phyloP scores from a whole-genome alignment of 805 yeast genomes.

The Candida xiaguanensis region DNA sequence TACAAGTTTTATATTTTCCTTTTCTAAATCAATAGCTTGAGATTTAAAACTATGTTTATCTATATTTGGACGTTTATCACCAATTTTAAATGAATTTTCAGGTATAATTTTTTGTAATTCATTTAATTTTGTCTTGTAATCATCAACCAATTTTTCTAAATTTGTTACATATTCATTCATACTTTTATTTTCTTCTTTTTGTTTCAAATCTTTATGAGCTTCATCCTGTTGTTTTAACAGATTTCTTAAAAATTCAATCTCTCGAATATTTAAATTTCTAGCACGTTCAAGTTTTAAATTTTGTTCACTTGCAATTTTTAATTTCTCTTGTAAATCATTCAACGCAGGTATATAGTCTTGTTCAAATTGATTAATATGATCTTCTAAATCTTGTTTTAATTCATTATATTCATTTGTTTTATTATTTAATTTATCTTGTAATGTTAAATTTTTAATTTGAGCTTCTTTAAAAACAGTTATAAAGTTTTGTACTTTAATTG shows the following conservation, averaged over 20 bases:
- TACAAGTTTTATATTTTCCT: slow-evolving; percentile 37
- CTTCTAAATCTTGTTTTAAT: slow-evolving; percentile 14
- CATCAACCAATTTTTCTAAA: slow-evolving; percentile 49
- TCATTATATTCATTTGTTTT: slow-evolving; percentile 17
- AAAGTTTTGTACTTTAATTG: slow-evolving; percentile 28
- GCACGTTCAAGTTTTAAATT: slow-evolving; percentile 41
- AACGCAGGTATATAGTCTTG: slow-evolving; percentile 10
- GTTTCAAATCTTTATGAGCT: slow-evolving; percentile 16
- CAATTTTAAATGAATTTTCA: slow-evolving; percentile 13
- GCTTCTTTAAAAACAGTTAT: slow-evolving; percentile 35
- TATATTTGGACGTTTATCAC: slow-evolving; percentile 9
- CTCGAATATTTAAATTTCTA: slow-evolving; percentile 50
- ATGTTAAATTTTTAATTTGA: slow-evolving; percentile 27
- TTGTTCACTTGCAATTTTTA: slow-evolving; percentile 6
- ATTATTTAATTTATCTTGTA: slow-evolving; percentile 34
- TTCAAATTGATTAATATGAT: slow-evolving; percentile 11
- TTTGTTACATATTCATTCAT: slow-evolving; percentile 35
- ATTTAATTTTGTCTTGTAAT: slow-evolving; percentile 50
- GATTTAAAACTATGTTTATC: slow-evolving; percentile 12
- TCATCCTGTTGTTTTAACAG: slow-evolving; percentile 51
- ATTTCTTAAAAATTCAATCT: slow-evolving; percentile 53
- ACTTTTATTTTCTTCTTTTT: slow-evolving; percentile 25
- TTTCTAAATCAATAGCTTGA: slow-evolving; percentile 26
- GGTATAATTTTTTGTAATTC: slow-evolving; percentile 39
- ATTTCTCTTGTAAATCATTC: slow-evolving; percentile 11